Percentiles rank a stretch among this genome's conserved stretches.
Evolutionary conservation across 2,329 filamentous ascomycete species (phyloP).

Genomic region (Macroventuria anomochaeta): DNA sequence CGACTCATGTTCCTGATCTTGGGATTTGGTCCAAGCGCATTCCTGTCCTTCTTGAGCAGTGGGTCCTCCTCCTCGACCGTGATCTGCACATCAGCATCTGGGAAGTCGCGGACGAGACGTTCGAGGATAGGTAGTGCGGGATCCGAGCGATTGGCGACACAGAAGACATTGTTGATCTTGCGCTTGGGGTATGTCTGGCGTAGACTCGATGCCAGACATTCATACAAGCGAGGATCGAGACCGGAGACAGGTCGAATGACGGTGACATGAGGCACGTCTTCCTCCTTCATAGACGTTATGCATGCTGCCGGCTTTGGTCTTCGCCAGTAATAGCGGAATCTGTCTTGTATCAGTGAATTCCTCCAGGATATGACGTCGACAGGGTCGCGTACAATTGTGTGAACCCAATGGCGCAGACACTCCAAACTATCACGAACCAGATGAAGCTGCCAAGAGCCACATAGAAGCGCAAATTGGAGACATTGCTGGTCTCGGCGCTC

Average conservation of each 20-base stretch:
- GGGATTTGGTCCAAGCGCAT: conserved; percentile 85
- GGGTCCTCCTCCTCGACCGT: conserved; percentile 85
- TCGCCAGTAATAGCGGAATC: conserved; percentile 62
- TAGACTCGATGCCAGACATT: conserved; percentile 88
- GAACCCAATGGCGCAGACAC: conserved; percentile 65
- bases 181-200: conserved; percentile 78
- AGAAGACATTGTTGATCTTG: conserved; percentile 81
- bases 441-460: conserved; percentile 58
- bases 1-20: conserved; percentile 97
- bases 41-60: conserved; percentile 63
- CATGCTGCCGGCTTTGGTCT: conserved; percentile 53
- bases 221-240: conserved; percentile 86
- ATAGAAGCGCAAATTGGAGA: conserved; percentile 45
- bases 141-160: conserved; percentile 76
- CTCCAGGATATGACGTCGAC: conserved; percentile 1
- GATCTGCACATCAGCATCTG: conserved; percentile 72
- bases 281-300: conserved; percentile 43
- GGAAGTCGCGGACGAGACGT: conserved; percentile 75
- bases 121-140: conserved; percentile 77
- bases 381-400: conserved; percentile 60
- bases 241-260: conserved; percentile 94
- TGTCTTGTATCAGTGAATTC: conserved; percentile 39
- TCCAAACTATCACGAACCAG: conserved; percentile 63
- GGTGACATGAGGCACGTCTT: conserved; percentile 78
- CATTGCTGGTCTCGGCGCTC: conserved; percentile 37